Percentiles rank a stretch among this genome's conserved stretches.
phyloP scores from a whole-genome alignment of 2,329 filamentous ascomycete species.

The Zymoseptoria crescenta region DNA sequence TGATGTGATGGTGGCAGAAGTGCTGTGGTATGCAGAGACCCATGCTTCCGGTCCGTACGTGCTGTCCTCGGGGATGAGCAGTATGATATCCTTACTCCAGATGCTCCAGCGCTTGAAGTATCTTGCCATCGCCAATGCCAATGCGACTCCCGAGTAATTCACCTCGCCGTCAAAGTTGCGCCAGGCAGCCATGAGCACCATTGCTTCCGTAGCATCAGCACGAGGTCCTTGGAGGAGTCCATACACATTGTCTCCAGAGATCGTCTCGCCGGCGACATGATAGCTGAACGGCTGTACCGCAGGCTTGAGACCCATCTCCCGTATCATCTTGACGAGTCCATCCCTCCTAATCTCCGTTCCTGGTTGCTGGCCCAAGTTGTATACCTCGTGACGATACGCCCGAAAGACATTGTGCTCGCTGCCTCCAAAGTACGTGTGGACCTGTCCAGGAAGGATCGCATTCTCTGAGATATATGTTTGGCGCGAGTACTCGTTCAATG shows the following conservation, averaged over 20 bases:
- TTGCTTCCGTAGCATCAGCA: conserved; percentile 92
- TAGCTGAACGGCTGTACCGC: conserved; percentile 86
- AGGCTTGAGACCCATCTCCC: conserved; percentile 73
- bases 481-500: conserved; percentile 82
- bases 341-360: conserved; percentile 30
- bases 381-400: conserved; percentile 79
- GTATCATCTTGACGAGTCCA: conserved; percentile 66
- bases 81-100: conserved; percentile 98
- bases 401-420: conserved; percentile 93
- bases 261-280: conserved; percentile 63
- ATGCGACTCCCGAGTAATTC: conserved; percentile 79
- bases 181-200: conserved; percentile 87
- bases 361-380: conserved; percentile 46
- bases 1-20: conserved; percentile 57
- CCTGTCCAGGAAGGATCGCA: conserved; percentile 86
- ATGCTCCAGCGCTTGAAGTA: conserved; percentile 98
- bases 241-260: conserved; percentile 83
- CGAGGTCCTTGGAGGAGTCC: conserved; percentile 87
- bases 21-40: conserved; percentile 96
- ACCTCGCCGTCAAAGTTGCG: conserved; percentile 67
- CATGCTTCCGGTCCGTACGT: conserved; percentile 87
- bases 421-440: conserved; percentile 94
- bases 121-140: conserved; percentile 77
- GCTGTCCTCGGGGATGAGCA: conserved; percentile 82
- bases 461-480: conserved; percentile 97